These are phyloP conservation scores for Suhomyces kilbournensis DNA, from an alignment of 805 yeast species.

Conservation along the genomic window DNA sequence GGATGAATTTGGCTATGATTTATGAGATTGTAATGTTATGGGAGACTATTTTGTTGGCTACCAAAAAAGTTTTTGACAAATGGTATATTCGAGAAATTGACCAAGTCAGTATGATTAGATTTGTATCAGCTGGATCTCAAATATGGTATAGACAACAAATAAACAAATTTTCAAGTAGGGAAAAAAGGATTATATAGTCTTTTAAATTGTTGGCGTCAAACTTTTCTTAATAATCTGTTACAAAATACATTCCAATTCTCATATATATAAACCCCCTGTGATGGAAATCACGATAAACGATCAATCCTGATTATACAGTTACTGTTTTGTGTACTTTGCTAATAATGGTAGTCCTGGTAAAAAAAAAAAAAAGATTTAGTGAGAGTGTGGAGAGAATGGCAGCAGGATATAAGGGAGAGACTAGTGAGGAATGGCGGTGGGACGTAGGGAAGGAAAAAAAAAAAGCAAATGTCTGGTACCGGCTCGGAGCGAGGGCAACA, in stretches of 20 bases:
- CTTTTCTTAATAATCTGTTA: conserved; percentile 1
- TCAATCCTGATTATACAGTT: conserved; percentile 9
- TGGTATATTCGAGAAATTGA: background rate
- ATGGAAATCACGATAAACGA: conserved; percentile 6
- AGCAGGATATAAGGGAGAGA: background rate
- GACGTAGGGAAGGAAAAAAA: background rate
- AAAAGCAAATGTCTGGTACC: background rate
- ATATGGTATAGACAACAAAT: background rate
- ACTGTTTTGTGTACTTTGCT: conserved; percentile 8
- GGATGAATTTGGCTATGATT: background rate
- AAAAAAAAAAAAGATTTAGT: background rate
- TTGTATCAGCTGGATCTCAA: background rate
- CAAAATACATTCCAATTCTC: conserved; percentile 1
- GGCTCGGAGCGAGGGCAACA: background rate
- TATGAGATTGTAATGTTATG: background rate
- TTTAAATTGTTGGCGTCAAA: background rate
- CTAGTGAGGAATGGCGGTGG: background rate
- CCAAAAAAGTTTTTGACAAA: background rate
- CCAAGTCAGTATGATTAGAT: background rate
- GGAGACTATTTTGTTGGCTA: background rate
- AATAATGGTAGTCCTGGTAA: conserved; percentile 2
- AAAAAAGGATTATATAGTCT: background rate
- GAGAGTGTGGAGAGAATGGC: background rate
- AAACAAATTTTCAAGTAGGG: background rate
- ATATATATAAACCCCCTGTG: background rate